Evolutionary conservation across 371 early-diverging fungal species (phyloP), one percentile per base, ranked within the genome.

Genomic region (Dinochytrium kinnereticum): DNA sequence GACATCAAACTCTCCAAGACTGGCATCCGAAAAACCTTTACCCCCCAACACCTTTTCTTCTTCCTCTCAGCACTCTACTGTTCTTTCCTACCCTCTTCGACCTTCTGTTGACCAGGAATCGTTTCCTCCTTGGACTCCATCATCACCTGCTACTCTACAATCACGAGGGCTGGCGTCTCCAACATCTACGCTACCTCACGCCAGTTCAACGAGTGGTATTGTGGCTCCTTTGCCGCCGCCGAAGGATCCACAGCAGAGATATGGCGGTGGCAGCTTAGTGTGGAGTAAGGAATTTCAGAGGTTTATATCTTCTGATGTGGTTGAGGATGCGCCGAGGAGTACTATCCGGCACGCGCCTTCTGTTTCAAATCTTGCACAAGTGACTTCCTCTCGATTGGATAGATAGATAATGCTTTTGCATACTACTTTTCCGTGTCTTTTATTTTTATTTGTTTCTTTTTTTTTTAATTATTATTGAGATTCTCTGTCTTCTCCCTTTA

Each of bases 211-310:
- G n/a, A n/a, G n/a, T n/a, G n/a, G n/a, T n/a, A n/a, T n/a, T n/a
- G n/a, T n/a, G n/a, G n/a, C n/a, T n/a, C n/a, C n/a, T n/a, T n/a
- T n/a, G n/a, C n/a, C n/a, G n/a, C n/a, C n/a, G n/a, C n/a, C n/a
- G n/a, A n/a, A n/a, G n/a, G 10, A 13, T 17, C 57, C 57, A 28
- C 57, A 55, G 26, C 10, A 15, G 15, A 55, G 26, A 28, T 55
- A 55, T 26, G 57, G 57, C 26, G 57, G 57, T 7, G 57, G 57
- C 10, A 55, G 28, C 26, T 26, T 55, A 28, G 57, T 55, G 57
- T 55, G 57, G 57, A 55, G 57, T 28, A 55, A 55, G 30, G 57
- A 55, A 28, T 55, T 55, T 30, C 57, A 55, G 26, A 55, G 57
- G 57, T 55, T 55, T 30, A 55, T 55, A 21, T 55, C 57, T 10